Evolutionary conservation across 1,139 yeast species (phyloP).

Genomic region (Debaryomyces subglobosus): DNA sequence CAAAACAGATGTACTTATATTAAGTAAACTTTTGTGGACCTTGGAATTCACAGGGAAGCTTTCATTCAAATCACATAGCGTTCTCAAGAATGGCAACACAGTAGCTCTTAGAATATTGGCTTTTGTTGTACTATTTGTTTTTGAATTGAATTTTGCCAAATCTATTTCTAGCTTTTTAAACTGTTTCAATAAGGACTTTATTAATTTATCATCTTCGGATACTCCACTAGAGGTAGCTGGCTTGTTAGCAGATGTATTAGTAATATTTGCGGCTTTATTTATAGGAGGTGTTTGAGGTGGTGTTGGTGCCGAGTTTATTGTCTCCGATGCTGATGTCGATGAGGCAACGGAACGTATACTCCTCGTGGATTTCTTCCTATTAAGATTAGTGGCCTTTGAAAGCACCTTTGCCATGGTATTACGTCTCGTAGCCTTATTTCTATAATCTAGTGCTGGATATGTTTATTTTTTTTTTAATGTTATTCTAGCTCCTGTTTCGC

Average conservation of each 20-base stretch:
- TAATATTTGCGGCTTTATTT: neutral
- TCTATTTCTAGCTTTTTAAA: slow-evolving; percentile 50
- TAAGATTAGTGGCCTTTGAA: slow-evolving; percentile 18
- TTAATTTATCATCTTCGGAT: slow-evolving; percentile 24
- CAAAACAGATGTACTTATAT: slow-evolving; percentile 43
- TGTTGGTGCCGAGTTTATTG: slow-evolving; percentile 7
- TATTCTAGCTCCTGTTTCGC: neutral
- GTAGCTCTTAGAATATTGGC: slow-evolving; percentile 69
- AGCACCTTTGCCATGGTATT: slow-evolving; percentile 21
- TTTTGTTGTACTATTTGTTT: slow-evolving; percentile 54
- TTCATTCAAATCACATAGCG: slow-evolving; percentile 29
- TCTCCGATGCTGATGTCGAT: slow-evolving; percentile 12
- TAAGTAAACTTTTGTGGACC: slow-evolving; percentile 37
- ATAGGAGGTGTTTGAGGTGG: slow-evolving; percentile 11
- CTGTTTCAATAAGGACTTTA: slow-evolving; percentile 36
- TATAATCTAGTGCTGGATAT: neutral
- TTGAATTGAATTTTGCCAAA: slow-evolving; percentile 51
- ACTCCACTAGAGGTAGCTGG: neutral
- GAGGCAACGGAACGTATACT: slow-evolving; percentile 18
- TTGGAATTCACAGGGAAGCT: slow-evolving; percentile 25
- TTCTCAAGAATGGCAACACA: slow-evolving; percentile 66
- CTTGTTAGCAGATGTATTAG: neutral
- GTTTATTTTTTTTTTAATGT: neutral
- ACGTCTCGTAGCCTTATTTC: neutral
- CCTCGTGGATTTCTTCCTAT: slow-evolving; percentile 19